Evolutionary conservation across 1,284 basidiomycete species (phyloP), one percentile per base, ranked within the genome.

Genomic region (Leccinum holopus): DNA sequence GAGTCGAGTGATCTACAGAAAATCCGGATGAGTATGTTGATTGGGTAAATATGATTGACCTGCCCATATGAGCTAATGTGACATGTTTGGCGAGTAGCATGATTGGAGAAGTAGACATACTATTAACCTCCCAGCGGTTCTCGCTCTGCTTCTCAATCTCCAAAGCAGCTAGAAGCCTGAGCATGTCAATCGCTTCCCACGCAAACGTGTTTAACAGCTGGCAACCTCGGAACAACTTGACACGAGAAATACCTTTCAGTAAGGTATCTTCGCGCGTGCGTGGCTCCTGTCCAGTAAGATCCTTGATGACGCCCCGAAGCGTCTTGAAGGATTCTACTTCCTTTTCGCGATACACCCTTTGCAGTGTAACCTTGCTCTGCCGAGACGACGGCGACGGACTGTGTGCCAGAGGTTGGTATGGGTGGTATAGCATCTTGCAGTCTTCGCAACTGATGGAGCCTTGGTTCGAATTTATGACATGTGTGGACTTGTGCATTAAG

Each of bases 291-390:
- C 63, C 63, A 2, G 68, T 73, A 21, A 66, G 49, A 12, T 41
- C 54, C 37, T 54, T 63, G 35, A 74, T 65, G 25, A 60, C 37
- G 7, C 63, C 60, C 2, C 69, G 64, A 18, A 72, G 71, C 2
- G 9, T 41, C 9, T 58, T 61, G 25, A 75, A 70, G 60, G 54
- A 55, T 5, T 63, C 64, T 8, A 32, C 39, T 32, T 72, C 73
- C 35, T 55, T 70, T 37, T 73, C 69, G 5, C 70, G 66, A 41
- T 72, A 72, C 30, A 59, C 62, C 55, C 60, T 61, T 16, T 72
- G 71, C 33, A 25, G 14, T 7, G 30, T n/a, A 7, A 41, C 61
- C 30, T 68, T 72, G 41, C 16, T 63, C n/a, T 57, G 68, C 18
- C 57, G 63, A 16, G 62, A 11, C 1, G 55, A 33, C 3, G 56